phyloP scores from a whole-genome alignment of 441 rosid species.

The Corymbia calophylla region DNA sequence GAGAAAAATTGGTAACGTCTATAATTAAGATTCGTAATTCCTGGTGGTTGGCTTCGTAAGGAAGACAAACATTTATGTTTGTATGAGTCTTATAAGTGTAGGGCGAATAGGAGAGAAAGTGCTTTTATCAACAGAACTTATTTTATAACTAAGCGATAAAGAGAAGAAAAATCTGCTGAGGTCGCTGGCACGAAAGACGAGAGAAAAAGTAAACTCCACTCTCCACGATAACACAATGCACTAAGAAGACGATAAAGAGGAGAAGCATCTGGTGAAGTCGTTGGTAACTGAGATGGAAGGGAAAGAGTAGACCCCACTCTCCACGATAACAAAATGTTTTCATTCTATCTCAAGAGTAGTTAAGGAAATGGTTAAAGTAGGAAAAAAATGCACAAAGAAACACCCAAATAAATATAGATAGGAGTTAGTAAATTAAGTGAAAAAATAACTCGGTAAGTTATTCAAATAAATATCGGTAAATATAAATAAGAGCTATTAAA shows the following conservation, averaged over 20 bases:
- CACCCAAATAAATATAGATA: not conserved
- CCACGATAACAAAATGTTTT: not conserved
- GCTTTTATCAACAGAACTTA: not conserved
- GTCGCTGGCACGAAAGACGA: not conserved
- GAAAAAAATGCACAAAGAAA: not conserved
- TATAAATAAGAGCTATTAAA: not conserved
- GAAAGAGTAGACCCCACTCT: not conserved
- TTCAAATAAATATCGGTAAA: not conserved
- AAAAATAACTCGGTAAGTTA: not conserved
- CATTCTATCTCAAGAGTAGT: not conserved
- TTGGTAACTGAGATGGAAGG: not conserved
- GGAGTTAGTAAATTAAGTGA: not conserved
- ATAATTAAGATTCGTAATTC: not conserved
- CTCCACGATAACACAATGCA: too few relatives aligned
- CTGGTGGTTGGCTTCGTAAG: not conserved
- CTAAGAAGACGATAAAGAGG: not conserved
- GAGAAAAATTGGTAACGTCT: not conserved
- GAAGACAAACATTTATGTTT: not conserved
- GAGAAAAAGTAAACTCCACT: not conserved
- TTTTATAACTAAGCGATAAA: not conserved
- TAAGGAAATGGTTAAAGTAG: not conserved
- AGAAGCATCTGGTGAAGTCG: not conserved
- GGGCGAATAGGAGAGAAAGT: not conserved
- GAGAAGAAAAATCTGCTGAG: not conserved
- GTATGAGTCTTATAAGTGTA: not conserved